Conservation (phyloP, 1,284 basidiomycete species). For the Rhodofomes roseus region DNA sequence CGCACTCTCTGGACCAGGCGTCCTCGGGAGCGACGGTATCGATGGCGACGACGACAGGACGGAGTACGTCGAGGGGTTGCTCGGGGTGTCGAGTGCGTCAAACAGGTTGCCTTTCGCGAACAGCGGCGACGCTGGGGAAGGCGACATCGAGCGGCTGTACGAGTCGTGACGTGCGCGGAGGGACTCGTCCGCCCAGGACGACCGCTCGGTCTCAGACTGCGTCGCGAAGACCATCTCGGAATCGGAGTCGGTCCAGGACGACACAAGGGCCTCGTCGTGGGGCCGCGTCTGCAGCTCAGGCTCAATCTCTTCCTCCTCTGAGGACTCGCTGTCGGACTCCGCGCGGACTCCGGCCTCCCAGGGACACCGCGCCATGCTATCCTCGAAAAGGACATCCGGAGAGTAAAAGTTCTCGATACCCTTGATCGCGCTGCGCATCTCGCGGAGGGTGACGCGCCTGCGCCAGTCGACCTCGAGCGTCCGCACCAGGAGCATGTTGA, state of each 20-base stretch:
- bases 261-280: conserved; percentile 26
- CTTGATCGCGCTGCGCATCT: conserved; percentile 70
- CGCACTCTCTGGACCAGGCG: conserved; percentile 45
- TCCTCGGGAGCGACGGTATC: conserved; percentile 31
- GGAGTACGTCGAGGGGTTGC: conserved; percentile 27
- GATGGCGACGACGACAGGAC: conserved; percentile 27
- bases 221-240: conserved; percentile 60
- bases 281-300: conserved; percentile 22
- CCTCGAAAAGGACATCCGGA: conserved; percentile 72
- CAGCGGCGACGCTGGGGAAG: conserved; percentile 21
- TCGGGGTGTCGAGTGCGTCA: conserved; percentile 23
- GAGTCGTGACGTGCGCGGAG: conserved; percentile 12
- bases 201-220: conserved; percentile 34
- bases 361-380: conserved; percentile 77
- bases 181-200: conserved; percentile 34
- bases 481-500: conserved; percentile 62
- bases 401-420: conserved; percentile 69
- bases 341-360: conserved; percentile 76
- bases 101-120: conserved; percentile 24
- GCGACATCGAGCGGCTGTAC: conserved; percentile 25
- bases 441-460: conserved; percentile 62
- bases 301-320: conserved; percentile 19
- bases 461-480: conserved; percentile 76
- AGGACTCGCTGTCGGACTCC: conserved; percentile 36
- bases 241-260: conserved; percentile 61